Conservation (phyloP, 305 asterid species). For the Fraxinus sp. region DNA sequence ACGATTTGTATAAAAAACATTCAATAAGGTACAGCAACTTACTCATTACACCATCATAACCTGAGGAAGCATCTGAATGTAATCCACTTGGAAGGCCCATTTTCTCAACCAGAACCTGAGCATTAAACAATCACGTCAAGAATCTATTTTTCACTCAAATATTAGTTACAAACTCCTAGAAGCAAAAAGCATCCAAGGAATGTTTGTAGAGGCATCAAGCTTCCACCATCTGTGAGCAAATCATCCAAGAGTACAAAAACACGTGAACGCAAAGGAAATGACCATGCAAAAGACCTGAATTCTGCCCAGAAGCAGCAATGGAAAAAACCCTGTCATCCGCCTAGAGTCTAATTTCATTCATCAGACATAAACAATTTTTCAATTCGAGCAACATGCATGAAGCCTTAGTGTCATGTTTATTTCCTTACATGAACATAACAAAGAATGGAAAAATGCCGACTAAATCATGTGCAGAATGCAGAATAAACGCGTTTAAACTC, state of each 20-base stretch:
- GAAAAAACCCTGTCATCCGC: background rate
- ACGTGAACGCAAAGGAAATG: background rate
- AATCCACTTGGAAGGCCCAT: constrained; percentile 80
- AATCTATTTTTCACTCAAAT: constrained; percentile 4
- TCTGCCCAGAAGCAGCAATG: background rate
- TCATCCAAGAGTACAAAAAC: background rate
- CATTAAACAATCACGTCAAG: constrained; percentile 22
- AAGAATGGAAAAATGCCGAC: background rate
- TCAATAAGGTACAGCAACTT: constrained; percentile 32
- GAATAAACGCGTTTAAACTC: background rate
- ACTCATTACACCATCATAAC: constrained; percentile 57
- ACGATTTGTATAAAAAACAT: constrained; percentile 1
- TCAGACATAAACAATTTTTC: background rate
- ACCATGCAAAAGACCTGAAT: background rate
- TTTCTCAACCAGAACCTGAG: constrained; percentile 92
- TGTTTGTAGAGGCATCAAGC: background rate
- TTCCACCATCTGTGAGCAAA: background rate
- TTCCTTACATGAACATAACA: background rate
- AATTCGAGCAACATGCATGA: background rate
- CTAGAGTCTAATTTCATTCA: background rate
- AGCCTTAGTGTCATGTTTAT: background rate
- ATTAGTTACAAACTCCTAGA: background rate
- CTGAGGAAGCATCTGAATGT: constrained; percentile 46
- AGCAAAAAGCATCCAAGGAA: background rate
- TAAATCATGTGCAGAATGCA: background rate